Conservation (phyloP, 176 grass and related monocot genomes). For the Musa beccarii region DNA sequence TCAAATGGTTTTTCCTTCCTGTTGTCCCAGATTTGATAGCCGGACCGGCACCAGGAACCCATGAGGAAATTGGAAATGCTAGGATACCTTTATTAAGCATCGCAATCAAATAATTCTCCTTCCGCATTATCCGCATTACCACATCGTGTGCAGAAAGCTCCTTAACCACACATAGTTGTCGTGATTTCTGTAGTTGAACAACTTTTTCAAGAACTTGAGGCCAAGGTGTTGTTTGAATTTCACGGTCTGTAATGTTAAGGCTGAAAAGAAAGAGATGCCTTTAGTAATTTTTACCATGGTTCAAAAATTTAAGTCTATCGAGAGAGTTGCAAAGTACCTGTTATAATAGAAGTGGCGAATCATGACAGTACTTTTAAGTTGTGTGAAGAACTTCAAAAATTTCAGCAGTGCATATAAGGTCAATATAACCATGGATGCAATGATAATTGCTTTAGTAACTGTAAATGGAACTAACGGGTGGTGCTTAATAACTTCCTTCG, state of each 20-base stretch:
- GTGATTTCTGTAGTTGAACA: slow-evolving; percentile 58
- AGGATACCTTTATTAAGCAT: slow-evolving; percentile 97
- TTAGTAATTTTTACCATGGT: slow-evolving; percentile 9
- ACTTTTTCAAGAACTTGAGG: slow-evolving; percentile 85
- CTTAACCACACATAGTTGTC: slow-evolving; percentile 88
- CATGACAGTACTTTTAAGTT: slow-evolving; percentile 63
- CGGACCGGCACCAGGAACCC: slow-evolving; percentile 67
- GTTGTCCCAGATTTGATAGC: slow-evolving; percentile 36
- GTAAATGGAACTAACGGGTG: slow-evolving; percentile 78
- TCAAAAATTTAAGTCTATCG: background rate
- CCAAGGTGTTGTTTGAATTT: slow-evolving; percentile 93
- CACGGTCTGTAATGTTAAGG: slow-evolving; percentile 77
- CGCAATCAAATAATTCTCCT: slow-evolving; percentile 98
- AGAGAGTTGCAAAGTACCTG: slow-evolving; percentile 43
- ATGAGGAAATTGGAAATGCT: slow-evolving; percentile 75
- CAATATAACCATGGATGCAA: slow-evolving; percentile 84
- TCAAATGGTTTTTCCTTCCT: slow-evolving; percentile 55
- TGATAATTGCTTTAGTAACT: slow-evolving; percentile 67
- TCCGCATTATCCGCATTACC: slow-evolving; percentile 96
- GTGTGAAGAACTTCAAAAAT: slow-evolving; percentile 95
- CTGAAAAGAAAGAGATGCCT: slow-evolving; percentile 35
- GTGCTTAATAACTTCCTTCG: slow-evolving; percentile 55
- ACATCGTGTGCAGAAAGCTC: slow-evolving; percentile 90
- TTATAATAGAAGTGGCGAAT: slow-evolving; percentile 80
- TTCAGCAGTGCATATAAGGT: slow-evolving; percentile 78